Percentiles rank a stretch among this genome's conserved stretches.
phyloP scores from a whole-genome alignment of 768 basidiomycete genomes.

The Lyophyllum semitale region DNA sequence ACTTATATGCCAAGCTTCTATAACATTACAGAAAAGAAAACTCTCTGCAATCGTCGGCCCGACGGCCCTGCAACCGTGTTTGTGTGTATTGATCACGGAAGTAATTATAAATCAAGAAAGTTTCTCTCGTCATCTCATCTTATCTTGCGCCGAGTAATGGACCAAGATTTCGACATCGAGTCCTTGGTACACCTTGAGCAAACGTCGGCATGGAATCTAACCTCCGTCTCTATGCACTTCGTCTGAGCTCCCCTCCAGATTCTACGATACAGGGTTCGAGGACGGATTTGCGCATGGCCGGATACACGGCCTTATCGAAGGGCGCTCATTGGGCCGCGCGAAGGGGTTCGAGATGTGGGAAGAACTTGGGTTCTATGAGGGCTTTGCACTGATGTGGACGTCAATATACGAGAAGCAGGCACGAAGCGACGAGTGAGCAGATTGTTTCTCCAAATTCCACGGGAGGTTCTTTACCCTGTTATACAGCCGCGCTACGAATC shows the following conservation, averaged over 20 bases:
- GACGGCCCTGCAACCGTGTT: background rate
- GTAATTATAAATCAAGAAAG: background rate
- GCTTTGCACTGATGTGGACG: constrained; percentile 76
- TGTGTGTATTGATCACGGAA: background rate
- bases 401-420: constrained; percentile 45
- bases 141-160: constrained; percentile 20
- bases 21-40: too few species aligned
- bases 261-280: constrained; percentile 76
- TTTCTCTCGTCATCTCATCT: background rate
- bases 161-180: constrained; percentile 56
- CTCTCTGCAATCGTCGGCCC: too few species aligned
- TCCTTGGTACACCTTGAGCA: constrained; percentile 63
- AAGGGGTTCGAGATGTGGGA: constrained; percentile 98
- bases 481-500: constrained; percentile 58
- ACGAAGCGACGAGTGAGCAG: constrained; percentile 50
- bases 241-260: constrained; percentile 44
- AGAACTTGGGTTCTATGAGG: constrained; percentile 92
- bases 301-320: constrained; percentile 90
- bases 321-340: constrained; percentile 82
- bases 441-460: background rate
- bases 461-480: background rate
- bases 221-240: constrained; percentile 1
- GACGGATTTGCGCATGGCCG: constrained; percentile 85
- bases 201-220: constrained; percentile 40
- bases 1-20: too few species aligned